These are phyloP conservation scores for Massariosphaeria phaeospora DNA, from an alignment of 495 filamentous ascomycete genomes.

Conservation along the genomic window DNA sequence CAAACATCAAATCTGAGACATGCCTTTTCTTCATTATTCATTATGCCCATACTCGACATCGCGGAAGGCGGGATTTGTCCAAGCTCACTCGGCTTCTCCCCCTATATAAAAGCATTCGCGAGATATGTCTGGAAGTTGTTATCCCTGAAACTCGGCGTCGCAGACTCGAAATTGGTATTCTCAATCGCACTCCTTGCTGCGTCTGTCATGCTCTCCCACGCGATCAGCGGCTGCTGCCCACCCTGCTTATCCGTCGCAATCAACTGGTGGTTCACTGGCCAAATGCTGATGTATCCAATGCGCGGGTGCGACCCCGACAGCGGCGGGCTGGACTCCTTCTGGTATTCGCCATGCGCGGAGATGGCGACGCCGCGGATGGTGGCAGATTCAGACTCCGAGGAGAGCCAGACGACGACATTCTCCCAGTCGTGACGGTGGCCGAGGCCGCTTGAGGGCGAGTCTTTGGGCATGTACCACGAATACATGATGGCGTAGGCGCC, in stretches of 20 bases:
- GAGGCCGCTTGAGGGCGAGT: slow-evolving; percentile 42
- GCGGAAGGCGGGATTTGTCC: background rate
- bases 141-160: slow-evolving; percentile 48
- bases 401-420: slow-evolving; percentile 49
- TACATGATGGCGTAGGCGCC: slow-evolving; percentile 50
- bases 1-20: too few species aligned
- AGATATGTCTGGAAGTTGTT: slow-evolving; percentile 43
- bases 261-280: slow-evolving; percentile 49
- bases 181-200: slow-evolving; percentile 42
- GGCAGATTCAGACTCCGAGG: slow-evolving; percentile 36
- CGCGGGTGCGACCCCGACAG: slow-evolving; percentile 40
- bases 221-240: slow-evolving; percentile 50
- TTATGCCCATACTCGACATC: background rate
- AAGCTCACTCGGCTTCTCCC: background rate
- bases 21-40: background rate
- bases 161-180: slow-evolving; percentile 45
- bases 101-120: slow-evolving; percentile 39
- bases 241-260: slow-evolving; percentile 46
- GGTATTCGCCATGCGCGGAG: slow-evolving; percentile 50
- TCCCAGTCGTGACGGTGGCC: slow-evolving; percentile 53
- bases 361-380: slow-evolving; percentile 45
- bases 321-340: slow-evolving; percentile 34
- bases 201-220: slow-evolving; percentile 49
- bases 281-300: slow-evolving; percentile 48
- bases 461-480: slow-evolving; percentile 52